Base-by-base conservation (phyloP, 2,329 filamentous ascomycete species). In the Colletotrichum cuscutae region DNA sequence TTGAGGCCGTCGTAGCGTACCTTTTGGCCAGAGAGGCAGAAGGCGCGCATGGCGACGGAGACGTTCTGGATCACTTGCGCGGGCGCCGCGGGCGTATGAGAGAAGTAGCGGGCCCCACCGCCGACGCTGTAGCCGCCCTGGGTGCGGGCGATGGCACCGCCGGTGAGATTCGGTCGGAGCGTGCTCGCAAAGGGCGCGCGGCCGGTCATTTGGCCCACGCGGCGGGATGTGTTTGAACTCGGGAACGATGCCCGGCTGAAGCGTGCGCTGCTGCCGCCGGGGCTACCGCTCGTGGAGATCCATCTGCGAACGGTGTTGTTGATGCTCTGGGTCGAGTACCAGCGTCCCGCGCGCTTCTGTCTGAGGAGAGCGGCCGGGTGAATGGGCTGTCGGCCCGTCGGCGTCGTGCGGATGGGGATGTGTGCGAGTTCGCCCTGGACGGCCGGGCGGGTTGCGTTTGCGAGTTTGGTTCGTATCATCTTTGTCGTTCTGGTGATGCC, bases 11-110 rank as follows among this genome's bases (percentile, higher is more conserved):
- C 94, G 77, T 95, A 98, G 71, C 94, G 93, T 11, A 93, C 92
- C 81, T 95, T 97, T 79, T 97, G 91, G 0, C 97, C 97, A 0
- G 94, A 95, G n/a, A 98, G 88, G 84, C 94, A 93, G 83, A 99
- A 98, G 13, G 95, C 95, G 66, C 97, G 91, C 79, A 98, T 92
- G 5, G 95, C 97, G 77, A 95, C 92, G 13, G 95, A 97, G n/a
- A 98, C 96, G 82, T 98, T 98, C 82, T 97, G 93, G 64, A 98
- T 90, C 59, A 98, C 95, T 81, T 98, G 94, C 1, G 95, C 95
- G 52, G 95, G 95, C 8, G 92, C 90, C 11, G 94, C 93, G 1
- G 96, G 95, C 1, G 91, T 90, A 83, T 98, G 95, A 1, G 95
- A 97, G 84, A 98, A 98, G 85, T 96, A 96, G 76, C 96, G 90